phyloP scores from a whole-genome alignment of 1,139 yeast genomes.

The Arxiozyma heterogenica region DNA sequence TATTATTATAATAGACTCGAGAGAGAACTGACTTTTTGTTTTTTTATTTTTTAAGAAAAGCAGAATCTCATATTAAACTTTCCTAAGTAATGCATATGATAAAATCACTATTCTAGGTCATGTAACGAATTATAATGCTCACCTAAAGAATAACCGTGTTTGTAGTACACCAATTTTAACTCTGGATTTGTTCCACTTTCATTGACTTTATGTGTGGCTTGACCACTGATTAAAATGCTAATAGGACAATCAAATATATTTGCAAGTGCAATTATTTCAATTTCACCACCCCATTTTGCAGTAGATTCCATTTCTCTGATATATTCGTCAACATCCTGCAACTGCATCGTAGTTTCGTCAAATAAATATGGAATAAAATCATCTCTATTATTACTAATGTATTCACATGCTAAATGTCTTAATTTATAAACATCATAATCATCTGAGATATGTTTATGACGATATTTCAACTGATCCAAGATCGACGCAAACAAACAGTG shows the following conservation, averaged over 20 bases:
- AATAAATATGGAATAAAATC: constrained; percentile 75
- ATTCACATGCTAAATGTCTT: constrained; percentile 55
- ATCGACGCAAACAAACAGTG: constrained; percentile 87
- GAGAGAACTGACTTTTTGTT: not conserved
- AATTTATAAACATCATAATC: constrained; percentile 40
- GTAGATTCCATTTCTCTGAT: constrained; percentile 58
- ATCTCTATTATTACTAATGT: constrained; percentile 54
- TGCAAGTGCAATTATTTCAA: constrained; percentile 78
- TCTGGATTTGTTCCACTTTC: constrained; percentile 43
- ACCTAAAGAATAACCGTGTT: constrained; percentile 80
- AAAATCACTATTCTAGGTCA: constrained; percentile 29
- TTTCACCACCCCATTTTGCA: constrained; percentile 93
- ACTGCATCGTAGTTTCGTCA: constrained; percentile 59
- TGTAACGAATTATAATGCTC: constrained; percentile 88
- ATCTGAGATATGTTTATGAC: constrained; percentile 35
- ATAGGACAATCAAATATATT: constrained; percentile 60
- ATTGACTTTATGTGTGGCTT: constrained; percentile 52
- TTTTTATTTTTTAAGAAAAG: too few relatives aligned
- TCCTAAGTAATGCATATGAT: not conserved
- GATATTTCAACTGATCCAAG: constrained; percentile 56
- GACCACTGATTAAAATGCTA: constrained; percentile 68
- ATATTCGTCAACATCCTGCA: constrained; percentile 62
- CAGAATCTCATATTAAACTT: too few relatives aligned
- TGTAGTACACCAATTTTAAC: constrained; percentile 69
- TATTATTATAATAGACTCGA: not conserved